Base-by-base conservation (phyloP, 345 rosid genomes). In the Brassica carinata region DNA sequence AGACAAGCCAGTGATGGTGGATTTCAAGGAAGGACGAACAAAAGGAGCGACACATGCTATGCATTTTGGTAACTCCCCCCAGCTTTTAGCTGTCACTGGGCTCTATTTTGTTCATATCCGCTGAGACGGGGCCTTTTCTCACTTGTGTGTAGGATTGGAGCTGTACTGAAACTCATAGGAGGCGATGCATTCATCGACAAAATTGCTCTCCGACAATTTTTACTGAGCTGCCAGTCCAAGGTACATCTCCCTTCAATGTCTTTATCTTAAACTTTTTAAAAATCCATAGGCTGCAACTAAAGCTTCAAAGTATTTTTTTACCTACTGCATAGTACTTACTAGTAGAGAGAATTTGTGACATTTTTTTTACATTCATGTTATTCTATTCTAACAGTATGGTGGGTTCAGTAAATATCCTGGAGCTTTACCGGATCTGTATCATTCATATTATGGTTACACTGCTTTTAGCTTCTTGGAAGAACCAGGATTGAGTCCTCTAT, bases 381-480 rank as follows among this genome's bases (percentile, higher is more conserved):
- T 19, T 19, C 23, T 19, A 19, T 19, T 19, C 23, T 19, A 19
- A 19, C 23, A 96, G 97, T 90, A 79, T 73, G 97, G 98, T 69
- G 97, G 97, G 13, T 96, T 93, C 84, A 74, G 96, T 80, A 96
- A 96, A 81, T 88, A 77, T 76, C 96, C 93, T 0, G 77, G 85
- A 77, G 86, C 78, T 55, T 81, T 87, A 23, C 98, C 95, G 0
- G 98, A 92, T 83, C 85, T 96, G 43, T 96, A 91, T 76, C 98
- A 93, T 83, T 88, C 96, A 45, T 93, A 84, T 85, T 93, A 89
- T 34, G 98, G 98, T 69, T 87, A 65, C 74, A 84, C 92, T 8
- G 99, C 98, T 40, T 90, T 92, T 81, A 90, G 97, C 82, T 90
- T 93, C 43, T 80, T 92, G 90, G 96, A 91, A 76, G 99, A 90